Conservation (phyloP, 164 flowering plant species). For the Saururus chinensis region DNA sequence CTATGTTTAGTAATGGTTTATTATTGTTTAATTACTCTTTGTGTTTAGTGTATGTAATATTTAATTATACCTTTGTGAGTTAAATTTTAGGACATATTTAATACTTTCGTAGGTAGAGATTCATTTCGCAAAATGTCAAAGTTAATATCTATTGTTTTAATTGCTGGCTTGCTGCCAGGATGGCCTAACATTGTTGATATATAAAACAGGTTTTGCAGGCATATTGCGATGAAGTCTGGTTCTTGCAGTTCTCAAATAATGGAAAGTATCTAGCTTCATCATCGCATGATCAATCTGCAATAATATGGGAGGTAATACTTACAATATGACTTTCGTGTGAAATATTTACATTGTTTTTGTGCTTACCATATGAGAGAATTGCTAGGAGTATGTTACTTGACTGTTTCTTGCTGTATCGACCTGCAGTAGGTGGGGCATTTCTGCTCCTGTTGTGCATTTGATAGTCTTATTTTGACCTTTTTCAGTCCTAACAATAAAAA, state of each 20-base stretch:
- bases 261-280: constrained; percentile 61
- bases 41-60: too few relatives aligned
- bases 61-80: too few relatives aligned
- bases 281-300: constrained; percentile 35
- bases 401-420: too few relatives aligned
- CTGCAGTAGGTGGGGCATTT: too few relatives aligned
- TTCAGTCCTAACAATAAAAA: too few relatives aligned
- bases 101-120: too few relatives aligned
- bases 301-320: constrained; percentile 55
- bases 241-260: constrained; percentile 50
- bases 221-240: constrained; percentile 54
- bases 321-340: neutral
- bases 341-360: neutral
- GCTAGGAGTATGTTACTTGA: neutral
- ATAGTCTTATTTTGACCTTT: too few relatives aligned
- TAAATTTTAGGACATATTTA: too few relatives aligned
- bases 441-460: too few relatives aligned
- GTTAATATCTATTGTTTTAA: neutral
- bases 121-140: too few relatives aligned
- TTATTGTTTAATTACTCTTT: too few relatives aligned
- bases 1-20: too few relatives aligned
- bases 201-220: constrained; percentile 31
- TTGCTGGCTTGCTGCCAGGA: neutral
- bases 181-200: neutral
- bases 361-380: neutral